Evolutionary conservation across 108 stramenopile species (phyloP), one percentile per base, ranked within the genome.

Genomic region (Conticribra weissflogii): DNA sequence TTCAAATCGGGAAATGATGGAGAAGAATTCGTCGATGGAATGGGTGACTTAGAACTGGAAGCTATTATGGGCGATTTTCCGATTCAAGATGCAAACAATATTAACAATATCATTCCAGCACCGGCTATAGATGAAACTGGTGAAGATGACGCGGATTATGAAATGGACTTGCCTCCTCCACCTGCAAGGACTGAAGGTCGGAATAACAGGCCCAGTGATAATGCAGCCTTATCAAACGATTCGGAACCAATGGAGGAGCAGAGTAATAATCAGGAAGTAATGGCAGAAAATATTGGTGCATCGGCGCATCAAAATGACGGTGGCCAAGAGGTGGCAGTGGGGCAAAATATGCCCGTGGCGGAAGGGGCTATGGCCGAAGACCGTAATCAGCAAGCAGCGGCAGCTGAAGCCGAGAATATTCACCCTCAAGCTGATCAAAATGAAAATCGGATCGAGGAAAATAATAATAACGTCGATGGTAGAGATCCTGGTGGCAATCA

Each of bases 1-100:
- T 33, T 65, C 19, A 65, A 65, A 3, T 50, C 33, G n/a, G 64
- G 22, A 22, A 48, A 49, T 45, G 24, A 23, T n/a, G 64, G 33
- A 22, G 64, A 67, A 17, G 53, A 55, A 14, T 50, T 30, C 12
- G 66, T 55, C 14, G 53, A 55, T 18, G 53, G 28, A 27, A 51
- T 41, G 5, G 51, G 34, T 2, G 23, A 55, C 16, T 45, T 55
- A 24, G 41, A 67, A 44, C 3, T 65, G 25, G 30, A 50, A 18
- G 30, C 33, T 17, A 25, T 51, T 24, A 28, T 50, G 30, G 63
- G 33, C 18, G 44, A 46, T n/a, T 18, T 5, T 4, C 50, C 50
- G 16, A 21, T 18, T 41, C 5, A 41, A 9, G 36, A 12, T 9
- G 8, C 5, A 12, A 12, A 41, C 12, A 12, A 41, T 41, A n/a